Conservation (phyloP, 495 filamentous ascomycete species). For the Cercophora newfieldiana region DNA sequence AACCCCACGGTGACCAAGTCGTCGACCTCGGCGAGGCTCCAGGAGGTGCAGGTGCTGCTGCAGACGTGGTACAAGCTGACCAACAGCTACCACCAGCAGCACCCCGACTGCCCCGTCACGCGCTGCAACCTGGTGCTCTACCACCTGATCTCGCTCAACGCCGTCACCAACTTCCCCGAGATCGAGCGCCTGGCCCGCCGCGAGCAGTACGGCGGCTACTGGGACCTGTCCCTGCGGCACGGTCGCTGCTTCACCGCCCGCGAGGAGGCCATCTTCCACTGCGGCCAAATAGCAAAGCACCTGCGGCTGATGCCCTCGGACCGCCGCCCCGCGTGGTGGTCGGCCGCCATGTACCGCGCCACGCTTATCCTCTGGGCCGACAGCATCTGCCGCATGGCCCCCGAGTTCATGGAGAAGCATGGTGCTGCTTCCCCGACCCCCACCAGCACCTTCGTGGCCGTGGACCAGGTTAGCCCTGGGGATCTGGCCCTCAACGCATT, state of each 20-base stretch:
- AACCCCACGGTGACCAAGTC: slow-evolving; percentile 46
- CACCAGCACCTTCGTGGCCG: slow-evolving; percentile 25
- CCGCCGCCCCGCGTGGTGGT: slow-evolving; percentile 55
- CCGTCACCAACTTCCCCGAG: slow-evolving; percentile 57
- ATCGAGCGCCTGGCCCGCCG: slow-evolving; percentile 59
- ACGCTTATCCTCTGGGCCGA: slow-evolving; percentile 53
- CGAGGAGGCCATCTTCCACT: slow-evolving; percentile 60
- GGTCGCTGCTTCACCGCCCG: slow-evolving; percentile 54
- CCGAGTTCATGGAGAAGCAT: slow-evolving; percentile 35
- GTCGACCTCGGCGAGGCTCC: slow-evolving; percentile 51
- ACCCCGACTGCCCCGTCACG: slow-evolving; percentile 42
- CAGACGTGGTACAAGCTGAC: slow-evolving; percentile 60
- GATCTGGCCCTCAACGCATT: slow-evolving; percentile 40
- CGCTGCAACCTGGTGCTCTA: slow-evolving; percentile 61
- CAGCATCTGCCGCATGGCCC: slow-evolving; percentile 38
- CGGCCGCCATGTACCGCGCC: slow-evolving; percentile 53
- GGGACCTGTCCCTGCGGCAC: slow-evolving; percentile 48
- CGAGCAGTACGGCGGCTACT: slow-evolving; percentile 49
- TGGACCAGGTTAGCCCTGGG: slow-evolving; percentile 43
- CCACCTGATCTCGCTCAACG: slow-evolving; percentile 63
- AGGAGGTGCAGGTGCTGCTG: slow-evolving; percentile 57
- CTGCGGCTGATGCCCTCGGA: slow-evolving; percentile 47
- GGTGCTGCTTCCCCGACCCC: slow-evolving; percentile 6
- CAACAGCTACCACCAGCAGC: slow-evolving; percentile 32
- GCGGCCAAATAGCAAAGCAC: slow-evolving; percentile 58